Percentiles rank a stretch among this genome's conserved stretches.
Evolutionary conservation across 2,329 filamentous ascomycete genomes (phyloP).

Genomic region (Coleophoma cylindrospora): DNA sequence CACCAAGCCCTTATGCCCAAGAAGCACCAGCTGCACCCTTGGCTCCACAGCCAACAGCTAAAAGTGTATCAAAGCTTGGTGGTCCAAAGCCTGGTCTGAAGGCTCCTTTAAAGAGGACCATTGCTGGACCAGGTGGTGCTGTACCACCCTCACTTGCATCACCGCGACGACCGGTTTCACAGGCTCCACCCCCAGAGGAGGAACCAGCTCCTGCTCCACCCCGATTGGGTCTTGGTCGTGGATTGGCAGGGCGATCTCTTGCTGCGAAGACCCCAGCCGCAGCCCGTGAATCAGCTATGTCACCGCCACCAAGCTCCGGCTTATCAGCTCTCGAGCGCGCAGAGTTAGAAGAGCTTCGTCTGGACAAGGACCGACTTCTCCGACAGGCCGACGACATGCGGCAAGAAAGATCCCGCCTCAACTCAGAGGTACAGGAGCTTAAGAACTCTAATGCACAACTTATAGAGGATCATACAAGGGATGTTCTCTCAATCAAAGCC

Average conservation of each 20-base stretch:
- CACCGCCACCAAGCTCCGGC: slow-evolving; percentile 57
- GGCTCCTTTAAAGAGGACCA: slow-evolving; percentile 49
- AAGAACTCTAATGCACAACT: slow-evolving; percentile 96
- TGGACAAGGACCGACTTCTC: slow-evolving; percentile 73
- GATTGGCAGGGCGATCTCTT: slow-evolving; percentile 80
- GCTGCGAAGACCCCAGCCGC: slow-evolving; percentile 63
- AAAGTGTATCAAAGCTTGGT: slow-evolving; percentile 48
- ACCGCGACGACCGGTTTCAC: slow-evolving; percentile 38
- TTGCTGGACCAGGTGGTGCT: slow-evolving; percentile 40
- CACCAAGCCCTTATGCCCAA: slow-evolving; percentile 36
- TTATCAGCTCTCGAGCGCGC: slow-evolving; percentile 77
- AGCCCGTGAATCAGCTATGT: slow-evolving; percentile 44
- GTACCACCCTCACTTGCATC: slow-evolving; percentile 36
- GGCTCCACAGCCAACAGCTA: slow-evolving; percentile 44
- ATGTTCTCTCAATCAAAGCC: slow-evolving; percentile 93
- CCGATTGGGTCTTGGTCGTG: slow-evolving; percentile 41
- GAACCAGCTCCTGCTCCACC: slow-evolving; percentile 27
- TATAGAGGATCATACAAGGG: slow-evolving; percentile 94
- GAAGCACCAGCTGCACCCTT: slow-evolving; percentile 49
- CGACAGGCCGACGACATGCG: slow-evolving; percentile 76
- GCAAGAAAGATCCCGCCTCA: slow-evolving; percentile 74
- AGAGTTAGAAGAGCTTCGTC: slow-evolving; percentile 85
- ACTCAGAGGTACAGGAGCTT: slow-evolving; percentile 85
- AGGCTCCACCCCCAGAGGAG: slow-evolving; percentile 37
- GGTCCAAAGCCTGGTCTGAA: slow-evolving; percentile 55